Percentiles rank a stretch among this genome's conserved stretches.
Evolutionary conservation across 768 basidiomycete species (phyloP).

Genomic region (Terana coerulea): DNA sequence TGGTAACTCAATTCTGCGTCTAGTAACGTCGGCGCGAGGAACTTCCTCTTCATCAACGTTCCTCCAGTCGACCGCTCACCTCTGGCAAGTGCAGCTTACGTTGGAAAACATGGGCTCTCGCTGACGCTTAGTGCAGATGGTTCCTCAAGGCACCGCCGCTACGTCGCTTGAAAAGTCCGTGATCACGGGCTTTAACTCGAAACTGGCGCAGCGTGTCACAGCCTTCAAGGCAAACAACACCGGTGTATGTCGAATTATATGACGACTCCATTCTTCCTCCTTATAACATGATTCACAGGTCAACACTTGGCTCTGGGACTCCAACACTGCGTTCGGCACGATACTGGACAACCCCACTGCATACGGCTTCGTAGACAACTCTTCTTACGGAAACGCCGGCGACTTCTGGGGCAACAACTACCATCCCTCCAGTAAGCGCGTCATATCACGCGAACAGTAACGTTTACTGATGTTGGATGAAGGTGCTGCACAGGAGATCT

Average conservation of each 20-base stretch:
- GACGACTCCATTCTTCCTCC: no score
- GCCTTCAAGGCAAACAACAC: slow-evolving; percentile 40
- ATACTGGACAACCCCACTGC: slow-evolving; percentile 44
- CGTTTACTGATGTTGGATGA: slow-evolving; percentile 17
- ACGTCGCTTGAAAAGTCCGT: slow-evolving; percentile 41
- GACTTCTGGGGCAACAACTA: slow-evolving; percentile 59
- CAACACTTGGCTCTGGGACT: slow-evolving; percentile 40
- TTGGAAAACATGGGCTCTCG: no score
- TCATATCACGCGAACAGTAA: no score
- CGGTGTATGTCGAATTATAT: slow-evolving; percentile 36
- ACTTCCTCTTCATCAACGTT: slow-evolving; percentile 61
- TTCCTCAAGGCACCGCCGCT: slow-evolving; percentile 36
- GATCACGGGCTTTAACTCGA: slow-evolving; percentile 49
- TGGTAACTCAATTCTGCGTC: no score
- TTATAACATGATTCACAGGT: slow-evolving; percentile 1
- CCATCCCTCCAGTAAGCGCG: slow-evolving; percentile 46
- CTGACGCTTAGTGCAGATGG: slow-evolving; percentile 38
- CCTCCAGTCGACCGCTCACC: slow-evolving; percentile 58
- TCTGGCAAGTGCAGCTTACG: slow-evolving; percentile 41
- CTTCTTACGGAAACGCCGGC: slow-evolving; percentile 39
- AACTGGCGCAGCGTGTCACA: slow-evolving; percentile 38
- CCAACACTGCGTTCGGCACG: slow-evolving; percentile 44
- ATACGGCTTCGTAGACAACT: slow-evolving; percentile 54
- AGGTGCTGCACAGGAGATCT: slow-evolving; percentile 24
- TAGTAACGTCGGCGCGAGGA: slow-evolving; percentile 52